A percentile compares a stretch with the other conserved stretches of the same genome.
phyloP scores from a whole-genome alignment of 257 asterid genomes.

The Primulina tabacum region DNA sequence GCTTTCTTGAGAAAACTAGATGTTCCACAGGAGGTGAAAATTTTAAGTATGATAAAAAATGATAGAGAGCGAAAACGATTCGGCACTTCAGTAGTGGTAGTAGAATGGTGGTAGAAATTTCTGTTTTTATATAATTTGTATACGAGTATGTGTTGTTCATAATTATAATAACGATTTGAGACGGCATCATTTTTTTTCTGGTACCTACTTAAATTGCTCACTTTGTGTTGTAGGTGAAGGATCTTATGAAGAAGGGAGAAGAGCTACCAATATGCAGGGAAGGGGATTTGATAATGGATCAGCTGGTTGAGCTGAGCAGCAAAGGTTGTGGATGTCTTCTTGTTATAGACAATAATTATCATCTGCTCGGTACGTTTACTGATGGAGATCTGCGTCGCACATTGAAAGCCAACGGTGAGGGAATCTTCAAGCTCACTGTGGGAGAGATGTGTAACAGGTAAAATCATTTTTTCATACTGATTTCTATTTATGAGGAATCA shows the following conservation, averaged over 20 bases:
- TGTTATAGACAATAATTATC: slow-evolving; percentile 57
- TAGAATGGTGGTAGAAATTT: not conserved
- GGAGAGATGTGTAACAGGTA: slow-evolving; percentile 97
- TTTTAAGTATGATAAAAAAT: not conserved
- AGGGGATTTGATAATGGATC: slow-evolving; percentile 82
- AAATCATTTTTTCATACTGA: not conserved
- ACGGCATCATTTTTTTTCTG: not conserved
- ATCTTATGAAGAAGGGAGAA: slow-evolving; percentile 80
- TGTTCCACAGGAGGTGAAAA: not conserved
- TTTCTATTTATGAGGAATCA: not conserved
- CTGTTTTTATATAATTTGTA: not conserved
- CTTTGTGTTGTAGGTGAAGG: slow-evolving; percentile 61
- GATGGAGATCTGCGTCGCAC: slow-evolving; percentile 94
- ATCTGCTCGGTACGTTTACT: slow-evolving; percentile 79
- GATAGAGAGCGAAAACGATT: not conserved
- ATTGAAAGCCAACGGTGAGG: slow-evolving; percentile 80
- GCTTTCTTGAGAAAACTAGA: not conserved
- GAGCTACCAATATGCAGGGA: slow-evolving; percentile 87
- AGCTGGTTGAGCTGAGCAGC: slow-evolving; percentile 85
- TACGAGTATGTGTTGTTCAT: not conserved
- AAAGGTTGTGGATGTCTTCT: slow-evolving; percentile 97
- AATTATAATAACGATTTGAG: too few relatives aligned
- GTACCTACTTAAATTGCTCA: not conserved
- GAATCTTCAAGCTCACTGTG: slow-evolving; percentile 82
- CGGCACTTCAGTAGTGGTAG: not conserved